Base-by-base conservation (phyloP, 176 grass and related monocot species). In the Aechmea fasciata region DNA sequence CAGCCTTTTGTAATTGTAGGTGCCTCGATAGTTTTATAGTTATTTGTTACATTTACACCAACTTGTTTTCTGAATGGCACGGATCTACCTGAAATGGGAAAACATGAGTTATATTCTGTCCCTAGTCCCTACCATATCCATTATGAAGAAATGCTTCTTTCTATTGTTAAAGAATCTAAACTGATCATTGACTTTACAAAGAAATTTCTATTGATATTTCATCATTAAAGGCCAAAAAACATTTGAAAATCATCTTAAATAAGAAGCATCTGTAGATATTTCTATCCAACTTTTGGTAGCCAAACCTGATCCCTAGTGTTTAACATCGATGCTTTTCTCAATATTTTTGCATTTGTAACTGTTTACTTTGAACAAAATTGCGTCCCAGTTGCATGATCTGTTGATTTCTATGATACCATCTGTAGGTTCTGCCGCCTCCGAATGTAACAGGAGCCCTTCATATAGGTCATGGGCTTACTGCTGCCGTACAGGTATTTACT, bases 401-500 rank as follows among this genome's bases (percentile, higher is more conserved):
- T 41, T 41, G 33, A 7, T 7, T 41, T 41, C 48, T 66, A 69
- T 13, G 18, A 49, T 68, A 59, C 26, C 20, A 47, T 57, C 14
- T 70, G 50, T 76, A 95, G 83, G 81, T 95, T 47, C 50, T 87
- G 59, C 86, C 90, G 68, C 90, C 90, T 55, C 90, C 90, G 70
- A 93, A 93, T 84, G 90, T 93, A 74, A 93, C 90, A 66, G 85
- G 86, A 26, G 81, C 84, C 51, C 90, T 95, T 95, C 86, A 95
- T 65, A 95, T 82, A 66, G 90, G 90, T 49, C 90, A 89, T 81
- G 90, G 79, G 13, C 81, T 95, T 55, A 84, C 90, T 55, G 62
- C 87, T 74, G 86, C 92, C 33, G 83, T 96, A 76, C 80, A 91
- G 88, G 92, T 96, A 48, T 69, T 28, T 48, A 49, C 48, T 53